Percentiles rank a stretch among this genome's conserved stretches.
Evolutionary conservation across 2,329 filamentous ascomycete genomes (phyloP).

Genomic region (Amylocarpus encephaloides): DNA sequence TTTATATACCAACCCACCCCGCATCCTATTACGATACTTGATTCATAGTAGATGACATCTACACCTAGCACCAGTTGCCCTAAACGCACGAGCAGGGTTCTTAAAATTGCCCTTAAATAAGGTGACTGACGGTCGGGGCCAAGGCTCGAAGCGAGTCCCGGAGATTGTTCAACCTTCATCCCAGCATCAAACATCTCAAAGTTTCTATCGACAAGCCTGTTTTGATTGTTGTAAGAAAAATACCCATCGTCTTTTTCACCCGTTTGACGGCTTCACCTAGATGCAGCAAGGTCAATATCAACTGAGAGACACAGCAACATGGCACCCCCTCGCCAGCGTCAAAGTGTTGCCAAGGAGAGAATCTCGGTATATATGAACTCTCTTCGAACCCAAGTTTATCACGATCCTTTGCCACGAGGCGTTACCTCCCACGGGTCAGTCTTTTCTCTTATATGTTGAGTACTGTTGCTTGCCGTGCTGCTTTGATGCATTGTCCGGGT

Average conservation of each 20-base stretch:
- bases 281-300: background rate
- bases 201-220: too few relatives aligned
- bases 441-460: background rate
- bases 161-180: too few relatives aligned
- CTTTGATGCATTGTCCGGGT: background rate
- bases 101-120: too few relatives aligned
- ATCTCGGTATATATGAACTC: conserved; percentile 61
- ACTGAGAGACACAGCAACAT: conserved; percentile 17
- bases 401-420: conserved; percentile 50
- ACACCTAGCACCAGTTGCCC: too few relatives aligned
- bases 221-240: too few relatives aligned
- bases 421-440: conserved; percentile 51
- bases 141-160: too few relatives aligned
- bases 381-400: conserved; percentile 66
- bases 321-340: conserved; percentile 36
- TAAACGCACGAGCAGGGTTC: too few relatives aligned
- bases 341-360: conserved; percentile 60
- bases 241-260: too few relatives aligned
- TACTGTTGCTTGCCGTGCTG: background rate
- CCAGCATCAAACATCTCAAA: background rate
- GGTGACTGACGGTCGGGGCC: too few relatives aligned
- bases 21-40: too few relatives aligned
- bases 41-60: too few relatives aligned
- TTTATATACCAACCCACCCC: too few relatives aligned
- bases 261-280: background rate